Evolutionary conservation across 2,329 filamentous ascomycete genomes (phyloP).

Genomic region (Coniochaeta sp.): DNA sequence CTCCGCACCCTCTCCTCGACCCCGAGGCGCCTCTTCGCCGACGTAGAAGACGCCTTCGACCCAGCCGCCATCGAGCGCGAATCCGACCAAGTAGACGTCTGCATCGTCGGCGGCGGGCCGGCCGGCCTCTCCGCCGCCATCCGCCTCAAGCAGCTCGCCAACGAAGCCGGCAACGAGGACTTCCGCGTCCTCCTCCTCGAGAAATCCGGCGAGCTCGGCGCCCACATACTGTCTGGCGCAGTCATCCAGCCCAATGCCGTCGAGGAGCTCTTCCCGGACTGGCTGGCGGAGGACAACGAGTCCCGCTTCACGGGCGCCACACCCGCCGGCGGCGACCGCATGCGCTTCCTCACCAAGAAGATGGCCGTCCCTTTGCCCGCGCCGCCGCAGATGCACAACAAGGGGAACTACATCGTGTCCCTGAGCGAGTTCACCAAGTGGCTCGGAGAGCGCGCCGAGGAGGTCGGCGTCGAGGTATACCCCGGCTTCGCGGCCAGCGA

Average conservation of each 20-base stretch:
- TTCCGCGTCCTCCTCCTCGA: constrained; percentile 90
- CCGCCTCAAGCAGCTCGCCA: constrained; percentile 89
- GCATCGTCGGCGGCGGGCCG: constrained; percentile 93
- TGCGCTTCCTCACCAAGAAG: constrained; percentile 88
- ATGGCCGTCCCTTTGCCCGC: constrained; percentile 72
- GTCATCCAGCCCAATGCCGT: constrained; percentile 87
- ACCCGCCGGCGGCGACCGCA: constrained; percentile 73
- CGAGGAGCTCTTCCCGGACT: constrained; percentile 87
- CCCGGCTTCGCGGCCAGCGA: constrained; percentile 93
- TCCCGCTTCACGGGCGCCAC: constrained; percentile 83
- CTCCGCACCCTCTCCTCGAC: constrained; percentile 14
- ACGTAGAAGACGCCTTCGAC: constrained; percentile 53
- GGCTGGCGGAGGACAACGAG: constrained; percentile 83
- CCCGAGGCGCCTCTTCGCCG: constrained; percentile 8
- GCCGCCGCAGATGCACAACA: constrained; percentile 96
- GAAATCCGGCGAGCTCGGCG: constrained; percentile 90
- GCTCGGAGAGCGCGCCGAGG: constrained; percentile 94
- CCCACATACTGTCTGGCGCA: constrained; percentile 92
- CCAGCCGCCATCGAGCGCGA: constrained; percentile 71
- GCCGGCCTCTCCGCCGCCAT: constrained; percentile 91
- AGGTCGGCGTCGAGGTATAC: constrained; percentile 91
- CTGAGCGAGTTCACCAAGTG: constrained; percentile 93
- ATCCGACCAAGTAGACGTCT: constrained; percentile 89
- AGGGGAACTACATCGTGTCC: constrained; percentile 96
- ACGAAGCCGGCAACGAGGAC: constrained; percentile 89